A percentile compares a stretch with the other conserved stretches of the same genome.
Conservation (phyloP, 768 basidiomycete genomes). For the Mycena alexandri region DNA sequence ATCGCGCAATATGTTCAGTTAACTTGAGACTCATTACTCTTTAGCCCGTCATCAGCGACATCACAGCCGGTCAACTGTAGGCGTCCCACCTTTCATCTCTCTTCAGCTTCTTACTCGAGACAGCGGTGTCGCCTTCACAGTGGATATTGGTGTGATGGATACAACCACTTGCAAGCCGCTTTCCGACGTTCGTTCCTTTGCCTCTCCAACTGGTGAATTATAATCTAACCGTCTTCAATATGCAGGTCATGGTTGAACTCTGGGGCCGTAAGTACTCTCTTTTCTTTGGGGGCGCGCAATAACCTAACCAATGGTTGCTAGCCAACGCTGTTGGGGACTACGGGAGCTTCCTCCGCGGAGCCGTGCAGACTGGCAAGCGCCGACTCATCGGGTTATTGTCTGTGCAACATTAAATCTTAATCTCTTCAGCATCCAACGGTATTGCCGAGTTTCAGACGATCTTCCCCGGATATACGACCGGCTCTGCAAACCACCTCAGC, state of each 20-base stretch:
- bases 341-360: constrained; percentile 52
- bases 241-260: constrained; percentile 53
- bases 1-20: neutral
- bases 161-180: constrained; percentile 56
- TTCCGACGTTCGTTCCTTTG: constrained; percentile 36
- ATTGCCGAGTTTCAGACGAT: constrained; percentile 56
- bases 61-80: constrained; percentile 47
- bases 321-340: constrained; percentile 54
- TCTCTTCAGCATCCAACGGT: constrained; percentile 47
- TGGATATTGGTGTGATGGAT: constrained; percentile 56
- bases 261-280: constrained; percentile 43
- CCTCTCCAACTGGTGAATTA: neutral
- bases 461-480: constrained; percentile 51
- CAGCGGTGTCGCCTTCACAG: constrained; percentile 51
- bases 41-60: constrained; percentile 43
- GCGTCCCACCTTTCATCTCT: constrained; percentile 8
- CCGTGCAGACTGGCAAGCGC: constrained; percentile 19
- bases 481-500: constrained; percentile 53
- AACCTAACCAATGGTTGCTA: constrained; percentile 19
- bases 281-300: neutral
- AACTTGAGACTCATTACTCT: neutral
- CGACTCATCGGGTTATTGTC: neutral
- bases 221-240: neutral
- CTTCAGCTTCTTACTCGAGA: neutral
- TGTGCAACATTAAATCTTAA: neutral